Conservation (phyloP, 768 basidiomycete genomes). For the Trametes maxima region DNA sequence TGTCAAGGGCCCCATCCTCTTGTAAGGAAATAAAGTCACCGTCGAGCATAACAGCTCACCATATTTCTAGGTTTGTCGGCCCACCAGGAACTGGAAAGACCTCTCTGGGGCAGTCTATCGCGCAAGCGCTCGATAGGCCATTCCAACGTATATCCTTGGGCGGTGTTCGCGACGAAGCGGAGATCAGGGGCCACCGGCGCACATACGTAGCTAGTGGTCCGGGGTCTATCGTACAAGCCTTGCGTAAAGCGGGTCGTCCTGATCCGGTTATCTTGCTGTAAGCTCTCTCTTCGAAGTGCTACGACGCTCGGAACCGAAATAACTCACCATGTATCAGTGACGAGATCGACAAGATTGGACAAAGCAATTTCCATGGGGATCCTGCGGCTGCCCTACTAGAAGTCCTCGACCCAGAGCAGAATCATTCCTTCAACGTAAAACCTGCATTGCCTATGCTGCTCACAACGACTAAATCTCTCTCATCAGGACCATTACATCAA, state of each 20-base stretch:
- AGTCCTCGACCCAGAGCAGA: conserved; percentile 94
- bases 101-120: conserved; percentile 86
- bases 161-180: conserved; percentile 91
- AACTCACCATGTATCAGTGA: conserved; percentile 45
- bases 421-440: conserved; percentile 75
- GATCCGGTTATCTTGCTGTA: conserved; percentile 81
- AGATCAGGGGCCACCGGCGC: conserved; percentile 74
- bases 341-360: conserved; percentile 90
- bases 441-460: neutral
- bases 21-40: conserved; percentile 40
- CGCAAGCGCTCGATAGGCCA: conserved; percentile 77
- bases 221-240: conserved; percentile 81
- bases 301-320: neutral
- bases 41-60: neutral
- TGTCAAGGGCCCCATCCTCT: conserved; percentile 73
- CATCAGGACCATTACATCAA: conserved; percentile 88
- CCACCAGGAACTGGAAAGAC: conserved; percentile 94
- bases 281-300: conserved; percentile 16
- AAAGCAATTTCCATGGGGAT: conserved; percentile 89
- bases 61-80: conserved; percentile 66
- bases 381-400: conserved; percentile 89
- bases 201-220: conserved; percentile 94
- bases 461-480: conserved; percentile 10
- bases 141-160: conserved; percentile 93
- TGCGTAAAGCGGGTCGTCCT: conserved; percentile 77